Base-by-base conservation (phyloP, 208 protist species). In the Crithidia thermophila region DNA sequence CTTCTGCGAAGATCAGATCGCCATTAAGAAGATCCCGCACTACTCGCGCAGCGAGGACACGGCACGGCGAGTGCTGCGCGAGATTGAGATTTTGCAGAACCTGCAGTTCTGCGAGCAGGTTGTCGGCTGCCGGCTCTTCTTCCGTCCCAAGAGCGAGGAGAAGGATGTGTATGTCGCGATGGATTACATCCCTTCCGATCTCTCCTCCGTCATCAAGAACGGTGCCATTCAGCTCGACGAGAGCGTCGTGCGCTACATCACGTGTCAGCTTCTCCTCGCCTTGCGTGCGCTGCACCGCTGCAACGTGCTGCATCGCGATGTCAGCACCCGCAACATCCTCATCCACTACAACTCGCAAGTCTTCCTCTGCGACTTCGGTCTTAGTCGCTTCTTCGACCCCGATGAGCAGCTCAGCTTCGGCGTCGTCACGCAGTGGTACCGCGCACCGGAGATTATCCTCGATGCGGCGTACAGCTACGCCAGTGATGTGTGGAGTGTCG, bases 131-230 rank as follows among this genome's bases (percentile, higher is more conserved):
- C 81, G 85, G 2, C 64, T 94, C 34, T 85, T 97, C 52, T 97
- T 95, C 55, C 93, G 96, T 4, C 90, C 87, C 8, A 82, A 75
- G 20, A 89, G 84, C 53, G 76, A 74, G 27, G 91, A 99, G 67
- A 98, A 98, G 59, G 98, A 95, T 52, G 84, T 97, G 3, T 97
- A 95, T 72, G 84, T 96, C 23, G 93, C 86, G 49, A 97, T 97
- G 93, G 88, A 95, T 60, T 95, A 86, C 79, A 84, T 96, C 42
- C 84, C 93, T 0, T 93, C 84, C 0, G 90, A 95, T 55, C 72
- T 95, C 25, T 95, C 90, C 10, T 76, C 79, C 14, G 79, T 95
- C 9, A 89, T 94, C 49, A 94, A 95, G 49, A 91, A 90, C 66
- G 80, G 74, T 11, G 73, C 67, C n/a, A 91, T 94, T 55, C 43